Percentiles rank a stretch among this genome's conserved stretches.
Evolutionary conservation across 2,329 filamentous ascomycete species (phyloP).

Genomic region (Penicillium brasilianum): DNA sequence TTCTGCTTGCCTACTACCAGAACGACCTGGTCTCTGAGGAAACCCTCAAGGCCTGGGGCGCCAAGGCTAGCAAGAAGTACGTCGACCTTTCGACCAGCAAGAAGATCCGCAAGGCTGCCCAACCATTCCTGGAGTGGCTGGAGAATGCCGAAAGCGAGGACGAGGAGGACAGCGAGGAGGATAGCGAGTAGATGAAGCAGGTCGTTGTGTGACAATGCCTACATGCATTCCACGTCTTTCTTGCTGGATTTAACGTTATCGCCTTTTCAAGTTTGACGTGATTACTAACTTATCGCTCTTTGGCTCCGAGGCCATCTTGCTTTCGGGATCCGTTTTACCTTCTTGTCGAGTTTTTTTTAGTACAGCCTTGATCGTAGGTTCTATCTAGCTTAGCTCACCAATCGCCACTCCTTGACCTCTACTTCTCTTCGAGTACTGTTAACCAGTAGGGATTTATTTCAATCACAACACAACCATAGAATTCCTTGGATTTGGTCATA

Average conservation of each 20-base stretch:
- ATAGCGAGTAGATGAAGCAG: conserved; percentile 58
- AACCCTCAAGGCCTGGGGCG: conserved; percentile 85
- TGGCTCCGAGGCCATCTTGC: conserved; percentile 5
- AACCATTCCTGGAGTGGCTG: conserved; percentile 94
- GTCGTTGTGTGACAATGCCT: not conserved
- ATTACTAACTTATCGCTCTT: not conserved
- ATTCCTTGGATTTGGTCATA: not conserved
- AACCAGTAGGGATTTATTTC: not conserved
- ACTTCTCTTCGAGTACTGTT: not conserved
- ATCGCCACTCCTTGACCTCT: conserved; percentile 27
- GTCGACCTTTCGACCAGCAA: conserved; percentile 86
- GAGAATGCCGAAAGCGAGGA: conserved; percentile 79
- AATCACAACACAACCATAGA: not conserved
- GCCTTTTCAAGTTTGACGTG: not conserved
- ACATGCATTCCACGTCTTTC: conserved; percentile 9
- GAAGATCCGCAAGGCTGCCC: conserved; percentile 93
- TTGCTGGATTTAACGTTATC: not conserved
- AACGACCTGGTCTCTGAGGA: conserved; percentile 88
- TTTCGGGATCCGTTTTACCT: not conserved
- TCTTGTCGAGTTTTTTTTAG: not conserved
- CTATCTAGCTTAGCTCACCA: conserved; percentile 25
- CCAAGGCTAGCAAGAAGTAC: conserved; percentile 98
- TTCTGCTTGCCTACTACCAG: conserved; percentile 89
- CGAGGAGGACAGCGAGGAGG: conserved; percentile 68
- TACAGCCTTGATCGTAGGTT: conserved; percentile 5